These are phyloP conservation scores for Saraca asoca DNA, from an alignment of 331 rosid species.

Conservation along the genomic window DNA sequence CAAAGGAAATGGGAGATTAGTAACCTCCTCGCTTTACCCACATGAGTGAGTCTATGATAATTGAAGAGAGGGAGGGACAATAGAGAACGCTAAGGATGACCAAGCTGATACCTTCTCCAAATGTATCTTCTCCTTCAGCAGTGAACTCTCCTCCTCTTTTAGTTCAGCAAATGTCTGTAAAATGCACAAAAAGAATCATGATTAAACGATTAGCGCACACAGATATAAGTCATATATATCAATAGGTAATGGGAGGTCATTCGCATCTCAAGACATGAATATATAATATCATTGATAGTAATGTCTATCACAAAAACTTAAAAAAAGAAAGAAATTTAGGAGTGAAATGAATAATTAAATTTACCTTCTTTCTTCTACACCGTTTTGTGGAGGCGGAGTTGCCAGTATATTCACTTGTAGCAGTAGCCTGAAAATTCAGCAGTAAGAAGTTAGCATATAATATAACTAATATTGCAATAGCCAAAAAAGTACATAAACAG, in stretches of 20 bases:
- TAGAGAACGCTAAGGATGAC: not conserved
- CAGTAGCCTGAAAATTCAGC: slow-evolving; percentile 56
- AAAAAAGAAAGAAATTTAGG: not conserved
- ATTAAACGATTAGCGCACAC: not conserved
- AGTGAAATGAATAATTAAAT: not conserved
- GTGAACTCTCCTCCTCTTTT: slow-evolving; percentile 66
- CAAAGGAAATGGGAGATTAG: slow-evolving; percentile 16
- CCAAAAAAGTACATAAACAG: not conserved
- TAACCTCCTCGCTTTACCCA: not conserved
- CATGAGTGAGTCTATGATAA: not conserved
- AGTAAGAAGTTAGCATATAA: not conserved
- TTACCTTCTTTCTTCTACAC: slow-evolving; percentile 65
- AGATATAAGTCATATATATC: not conserved
- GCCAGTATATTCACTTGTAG: slow-evolving; percentile 58
- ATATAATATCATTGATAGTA: too few species aligned
- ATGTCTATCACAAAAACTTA: too few species aligned
- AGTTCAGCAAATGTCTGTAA: slow-evolving; percentile 71
- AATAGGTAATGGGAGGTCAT: too few species aligned
- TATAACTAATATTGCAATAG: not conserved
- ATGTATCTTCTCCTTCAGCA: slow-evolving; percentile 58
- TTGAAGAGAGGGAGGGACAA: not conserved
- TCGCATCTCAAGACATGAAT: too few species aligned
- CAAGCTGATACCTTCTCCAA: slow-evolving; percentile 51
- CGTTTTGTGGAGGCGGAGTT: slow-evolving; percentile 51
- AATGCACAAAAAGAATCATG: slow-evolving; percentile 10